These are phyloP conservation scores for Colletotrichum sp. DNA, from an alignment of 2,329 filamentous ascomycete genomes.

Conservation along the genomic window DNA sequence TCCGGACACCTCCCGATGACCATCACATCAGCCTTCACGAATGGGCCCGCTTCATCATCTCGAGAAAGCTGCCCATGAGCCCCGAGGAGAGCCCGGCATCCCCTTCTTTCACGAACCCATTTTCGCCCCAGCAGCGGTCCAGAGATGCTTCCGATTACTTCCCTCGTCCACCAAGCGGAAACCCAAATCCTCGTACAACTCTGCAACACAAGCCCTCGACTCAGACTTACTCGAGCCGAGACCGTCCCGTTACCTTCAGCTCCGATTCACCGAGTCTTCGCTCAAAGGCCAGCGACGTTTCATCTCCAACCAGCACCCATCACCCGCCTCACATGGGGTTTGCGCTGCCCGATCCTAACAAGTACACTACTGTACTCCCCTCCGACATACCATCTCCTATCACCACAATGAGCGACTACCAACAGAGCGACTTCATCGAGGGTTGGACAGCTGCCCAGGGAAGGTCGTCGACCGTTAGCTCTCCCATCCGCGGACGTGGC, in stretches of 20 bases:
- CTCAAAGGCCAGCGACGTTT: slow-evolving; percentile 68
- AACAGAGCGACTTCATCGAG: slow-evolving; percentile 62
- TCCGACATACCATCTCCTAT: slow-evolving; percentile 61
- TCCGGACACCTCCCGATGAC: slow-evolving; percentile 60
- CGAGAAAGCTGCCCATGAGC: slow-evolving; percentile 48
- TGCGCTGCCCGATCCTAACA: slow-evolving; percentile 45
- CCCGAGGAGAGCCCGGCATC: slow-evolving; percentile 59
- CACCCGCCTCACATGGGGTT: slow-evolving; percentile 45
- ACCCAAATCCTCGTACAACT: slow-evolving; percentile 37
- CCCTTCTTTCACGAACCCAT: slow-evolving; percentile 60
- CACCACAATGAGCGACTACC: slow-evolving; percentile 56
- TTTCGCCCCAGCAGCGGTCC: slow-evolving; percentile 40
- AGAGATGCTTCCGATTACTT: slow-evolving; percentile 48
- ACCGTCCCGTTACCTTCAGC: slow-evolving; percentile 56
- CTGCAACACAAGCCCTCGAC: slow-evolving; percentile 55
- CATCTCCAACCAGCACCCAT: slow-evolving; percentile 59
- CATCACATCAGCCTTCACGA: slow-evolving; percentile 59
- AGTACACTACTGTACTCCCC: slow-evolving; percentile 56
- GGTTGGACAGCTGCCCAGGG: slow-evolving; percentile 67
- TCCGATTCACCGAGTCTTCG: slow-evolving; percentile 66
- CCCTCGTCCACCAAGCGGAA: slow-evolving; percentile 50
- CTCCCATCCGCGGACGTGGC: slow-evolving; percentile 58
- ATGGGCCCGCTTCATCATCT: slow-evolving; percentile 62
- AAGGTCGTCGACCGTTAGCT: slow-evolving; percentile 62
- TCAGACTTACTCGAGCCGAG: slow-evolving; percentile 52